Percentiles rank a stretch among this genome's conserved stretches.
Evolutionary conservation across 768 basidiomycete genomes (phyloP).

Genomic region (Mycena leptocephala): DNA sequence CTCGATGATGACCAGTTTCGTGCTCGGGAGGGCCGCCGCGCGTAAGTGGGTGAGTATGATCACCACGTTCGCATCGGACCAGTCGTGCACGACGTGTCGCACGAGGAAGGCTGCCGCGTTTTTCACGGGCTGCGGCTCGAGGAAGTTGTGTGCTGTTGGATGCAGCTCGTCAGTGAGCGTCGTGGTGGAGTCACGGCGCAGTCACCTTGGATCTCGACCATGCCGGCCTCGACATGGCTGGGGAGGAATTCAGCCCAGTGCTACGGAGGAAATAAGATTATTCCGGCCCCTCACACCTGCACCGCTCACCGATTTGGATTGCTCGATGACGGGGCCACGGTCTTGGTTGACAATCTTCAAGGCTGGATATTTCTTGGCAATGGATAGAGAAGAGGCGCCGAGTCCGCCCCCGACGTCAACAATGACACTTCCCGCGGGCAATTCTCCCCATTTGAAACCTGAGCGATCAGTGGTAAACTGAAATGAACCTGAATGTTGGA

Average conservation of each 20-base stretch:
- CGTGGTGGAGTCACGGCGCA: too few relatives aligned
- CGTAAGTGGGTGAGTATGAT: constrained; percentile 65
- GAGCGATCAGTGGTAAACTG: too few relatives aligned
- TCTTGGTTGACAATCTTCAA: constrained; percentile 15
- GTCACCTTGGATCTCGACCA: constrained; percentile 11
- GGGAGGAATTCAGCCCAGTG: constrained; percentile 11
- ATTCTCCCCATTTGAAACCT: constrained; percentile 11
- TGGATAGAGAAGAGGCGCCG: not conserved
- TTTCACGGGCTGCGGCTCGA: constrained; percentile 59
- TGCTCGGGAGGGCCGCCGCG: constrained; percentile 41
- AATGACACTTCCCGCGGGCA: not conserved
- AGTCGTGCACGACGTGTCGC: constrained; percentile 67
- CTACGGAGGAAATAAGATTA: not conserved
- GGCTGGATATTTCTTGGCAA: not conserved
- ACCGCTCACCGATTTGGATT: constrained; percentile 11
- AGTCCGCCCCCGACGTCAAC: constrained; percentile 31
- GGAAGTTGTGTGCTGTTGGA: constrained; percentile 65
- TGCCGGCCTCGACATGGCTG: not conserved
- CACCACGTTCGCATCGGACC: constrained; percentile 59
- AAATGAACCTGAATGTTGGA: too few relatives aligned
- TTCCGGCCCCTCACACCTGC: too few relatives aligned
- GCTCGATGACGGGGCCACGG: not conserved
- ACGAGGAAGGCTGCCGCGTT: constrained; percentile 63
- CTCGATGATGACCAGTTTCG: constrained; percentile 16
- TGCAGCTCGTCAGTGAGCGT: too few relatives aligned